Evolutionary conservation across 2,329 filamentous ascomycete genomes (phyloP).

Genomic region (Grosmannia penicillata): DNA sequence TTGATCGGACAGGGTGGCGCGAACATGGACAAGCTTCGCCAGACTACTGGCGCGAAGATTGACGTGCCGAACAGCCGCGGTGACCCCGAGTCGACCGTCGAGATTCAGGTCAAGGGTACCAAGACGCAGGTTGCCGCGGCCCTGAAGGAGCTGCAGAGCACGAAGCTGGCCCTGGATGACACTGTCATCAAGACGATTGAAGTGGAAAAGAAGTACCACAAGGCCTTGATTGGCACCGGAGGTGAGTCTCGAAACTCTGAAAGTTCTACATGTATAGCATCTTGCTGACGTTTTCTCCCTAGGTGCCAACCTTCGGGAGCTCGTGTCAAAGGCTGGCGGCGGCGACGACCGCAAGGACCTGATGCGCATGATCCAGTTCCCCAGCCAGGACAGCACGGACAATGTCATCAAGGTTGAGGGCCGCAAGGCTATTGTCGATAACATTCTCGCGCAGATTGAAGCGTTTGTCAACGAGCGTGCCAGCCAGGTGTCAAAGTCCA

Average conservation of each 20-base stretch:
- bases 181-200: slow-evolving; percentile 75
- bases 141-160: slow-evolving; percentile 79
- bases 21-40: slow-evolving; percentile 79
- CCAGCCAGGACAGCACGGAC: slow-evolving; percentile 70
- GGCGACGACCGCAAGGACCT: slow-evolving; percentile 73
- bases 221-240: slow-evolving; percentile 72
- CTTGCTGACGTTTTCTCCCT: background rate
- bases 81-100: slow-evolving; percentile 53
- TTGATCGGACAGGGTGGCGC: slow-evolving; percentile 83
- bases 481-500: slow-evolving; percentile 60
- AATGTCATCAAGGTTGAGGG: slow-evolving; percentile 82
- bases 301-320: slow-evolving; percentile 75
- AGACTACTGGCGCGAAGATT: slow-evolving; percentile 73
- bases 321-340: slow-evolving; percentile 78
- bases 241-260: no score
- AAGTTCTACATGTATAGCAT: background rate
- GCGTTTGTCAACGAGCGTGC: slow-evolving; percentile 71
- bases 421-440: slow-evolving; percentile 68
- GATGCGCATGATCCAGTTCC: slow-evolving; percentile 87
- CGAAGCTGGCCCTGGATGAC: slow-evolving; percentile 75
- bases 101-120: slow-evolving; percentile 85
- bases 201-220: slow-evolving; percentile 90
- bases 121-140: slow-evolving; percentile 83
- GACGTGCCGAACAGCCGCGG: slow-evolving; percentile 78
- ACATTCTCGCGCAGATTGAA: slow-evolving; percentile 71